Conservation (phyloP, 2,329 filamentous ascomycete species). For the Paraphaeosphaeria minitans region DNA sequence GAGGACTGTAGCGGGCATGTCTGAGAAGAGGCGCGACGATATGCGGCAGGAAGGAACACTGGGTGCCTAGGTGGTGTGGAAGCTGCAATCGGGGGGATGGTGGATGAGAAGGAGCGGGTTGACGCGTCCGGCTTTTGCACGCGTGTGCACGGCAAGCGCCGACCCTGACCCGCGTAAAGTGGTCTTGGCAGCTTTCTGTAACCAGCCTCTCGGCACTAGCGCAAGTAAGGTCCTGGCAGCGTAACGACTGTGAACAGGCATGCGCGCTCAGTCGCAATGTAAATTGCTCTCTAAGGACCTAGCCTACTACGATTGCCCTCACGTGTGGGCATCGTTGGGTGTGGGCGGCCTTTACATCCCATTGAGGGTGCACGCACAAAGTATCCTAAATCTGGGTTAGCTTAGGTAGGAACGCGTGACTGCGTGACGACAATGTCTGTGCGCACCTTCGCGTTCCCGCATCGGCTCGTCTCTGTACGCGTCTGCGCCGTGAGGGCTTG, state of each 20-base stretch:
- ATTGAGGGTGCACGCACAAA: not conserved
- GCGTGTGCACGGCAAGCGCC: constrained; percentile 5
- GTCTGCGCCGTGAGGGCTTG: constrained; percentile 19
- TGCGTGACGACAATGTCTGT: constrained; percentile 23
- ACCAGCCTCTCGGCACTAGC: no score
- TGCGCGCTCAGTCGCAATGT: no score
- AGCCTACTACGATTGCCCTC: no score
- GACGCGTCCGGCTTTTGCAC: constrained; percentile 17
- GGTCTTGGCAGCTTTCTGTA: constrained; percentile 4
- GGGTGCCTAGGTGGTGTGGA: constrained; percentile 14
- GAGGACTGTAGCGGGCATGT: constrained; percentile 43
- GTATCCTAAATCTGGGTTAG: not conserved
- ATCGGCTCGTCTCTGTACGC: constrained; percentile 2
- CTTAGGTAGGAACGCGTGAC: constrained; percentile 23
- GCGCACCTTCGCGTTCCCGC: constrained; percentile 13
- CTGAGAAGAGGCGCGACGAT: constrained; percentile 9
- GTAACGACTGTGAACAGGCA: no score
- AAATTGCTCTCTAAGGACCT: no score
- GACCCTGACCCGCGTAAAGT: constrained; percentile 28
- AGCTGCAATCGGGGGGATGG: constrained; percentile 29
- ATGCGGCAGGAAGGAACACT: constrained; percentile 18
- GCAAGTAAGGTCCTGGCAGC: no score
- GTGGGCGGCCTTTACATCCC: no score
- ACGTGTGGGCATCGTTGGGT: no score
- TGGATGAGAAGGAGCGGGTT: constrained; percentile 23